Evolutionary conservation across 2,329 filamentous ascomycete species (phyloP).

Genomic region (Magnaporthales sp.): DNA sequence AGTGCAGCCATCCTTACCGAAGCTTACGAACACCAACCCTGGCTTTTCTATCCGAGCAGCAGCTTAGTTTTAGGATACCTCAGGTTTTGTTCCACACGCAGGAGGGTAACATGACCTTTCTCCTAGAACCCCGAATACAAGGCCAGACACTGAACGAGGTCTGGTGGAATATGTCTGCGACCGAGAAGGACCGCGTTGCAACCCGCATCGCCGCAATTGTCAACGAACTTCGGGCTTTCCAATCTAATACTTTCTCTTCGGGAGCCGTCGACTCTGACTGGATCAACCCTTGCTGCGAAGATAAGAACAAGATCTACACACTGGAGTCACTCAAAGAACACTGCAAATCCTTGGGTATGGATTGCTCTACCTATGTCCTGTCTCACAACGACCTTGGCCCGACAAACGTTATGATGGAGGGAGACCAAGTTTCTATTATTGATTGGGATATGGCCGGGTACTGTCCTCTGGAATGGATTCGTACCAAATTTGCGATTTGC

Average conservation of each 20-base stretch:
- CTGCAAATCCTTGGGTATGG: conserved; percentile 5
- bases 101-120: not conserved
- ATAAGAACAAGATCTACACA: not conserved
- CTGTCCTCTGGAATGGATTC: conserved; percentile 7
- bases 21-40: not conserved
- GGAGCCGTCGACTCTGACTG: conserved; percentile 1
- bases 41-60: not conserved
- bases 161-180: conserved; percentile 8
- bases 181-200: conserved; percentile 4
- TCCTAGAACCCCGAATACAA: conserved; percentile 1
- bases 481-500: conserved; percentile 10
- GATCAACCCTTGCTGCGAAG: conserved; percentile 9
- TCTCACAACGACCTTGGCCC: conserved; percentile 12
- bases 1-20: not conserved
- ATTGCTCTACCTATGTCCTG: not conserved
- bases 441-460: conserved; percentile 9
- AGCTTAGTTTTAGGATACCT: not conserved
- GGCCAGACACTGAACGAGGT: conserved; percentile 10
- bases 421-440: conserved; percentile 7
- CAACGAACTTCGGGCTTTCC: conserved; percentile 5
- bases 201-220: conserved; percentile 6
- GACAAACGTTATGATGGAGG: conserved; percentile 9
- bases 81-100: not conserved
- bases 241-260: not conserved
- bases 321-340: conserved; percentile 8